Conservation (phyloP, 805 yeast genomes). For the Phaffomyces opuntiae region DNA sequence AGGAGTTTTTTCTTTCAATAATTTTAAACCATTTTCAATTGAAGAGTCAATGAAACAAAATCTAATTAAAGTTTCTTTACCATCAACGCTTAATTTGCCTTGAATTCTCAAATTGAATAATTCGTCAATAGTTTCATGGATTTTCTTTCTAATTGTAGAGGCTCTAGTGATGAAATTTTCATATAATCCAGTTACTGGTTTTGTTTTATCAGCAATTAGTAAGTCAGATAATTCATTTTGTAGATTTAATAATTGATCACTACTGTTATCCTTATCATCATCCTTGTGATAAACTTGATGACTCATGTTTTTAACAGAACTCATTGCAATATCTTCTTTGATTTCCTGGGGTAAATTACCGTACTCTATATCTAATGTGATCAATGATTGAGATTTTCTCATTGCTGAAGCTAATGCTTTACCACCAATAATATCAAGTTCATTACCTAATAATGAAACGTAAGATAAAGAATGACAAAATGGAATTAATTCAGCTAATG, state of each 20-base stretch:
- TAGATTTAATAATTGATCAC: conserved; percentile 42
- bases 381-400: conserved; percentile 52
- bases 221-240: conserved; percentile 41
- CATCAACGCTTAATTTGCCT: conserved; percentile 54
- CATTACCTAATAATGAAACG: conserved; percentile 64
- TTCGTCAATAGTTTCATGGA: conserved; percentile 46
- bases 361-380: conserved; percentile 60
- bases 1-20: conserved; percentile 26
- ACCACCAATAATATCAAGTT: conserved; percentile 51
- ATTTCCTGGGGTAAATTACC: conserved; percentile 49
- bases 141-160: conserved; percentile 28
- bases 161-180: conserved; percentile 33
- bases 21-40: conserved; percentile 44
- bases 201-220: conserved; percentile 33
- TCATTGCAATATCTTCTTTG: conserved; percentile 63
- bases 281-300: conserved; percentile 31
- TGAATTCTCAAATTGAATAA: conserved; percentile 51
- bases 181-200: conserved; percentile 22
- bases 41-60: conserved; percentile 67
- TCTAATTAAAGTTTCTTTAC: conserved; percentile 71
- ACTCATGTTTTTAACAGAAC: conserved; percentile 79
- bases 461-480: conserved; percentile 57
- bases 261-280: neutral
- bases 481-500: conserved; percentile 68
- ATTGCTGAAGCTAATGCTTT: conserved; percentile 64